phyloP scores from a whole-genome alignment of 2,329 filamentous ascomycete genomes.

The Coniochaeta hoffmannii region DNA sequence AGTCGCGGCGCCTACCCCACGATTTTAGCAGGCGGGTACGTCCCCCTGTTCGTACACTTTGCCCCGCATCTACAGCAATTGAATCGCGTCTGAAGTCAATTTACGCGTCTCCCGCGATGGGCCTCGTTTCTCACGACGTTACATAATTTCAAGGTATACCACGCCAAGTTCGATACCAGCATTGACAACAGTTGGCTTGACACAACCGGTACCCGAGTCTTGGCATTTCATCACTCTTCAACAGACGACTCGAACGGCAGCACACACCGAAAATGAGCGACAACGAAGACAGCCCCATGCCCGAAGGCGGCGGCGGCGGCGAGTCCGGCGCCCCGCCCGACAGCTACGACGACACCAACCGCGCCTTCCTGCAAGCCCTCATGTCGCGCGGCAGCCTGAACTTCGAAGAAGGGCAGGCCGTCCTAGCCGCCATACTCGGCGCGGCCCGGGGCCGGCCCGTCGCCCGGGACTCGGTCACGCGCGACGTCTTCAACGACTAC shows the following conservation, averaged over 20 bases:
- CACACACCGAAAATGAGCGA: conserved; percentile 1
- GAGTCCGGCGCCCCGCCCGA: conserved; percentile 12
- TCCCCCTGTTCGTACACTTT: background rate
- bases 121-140: background rate
- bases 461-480: conserved; percentile 55
- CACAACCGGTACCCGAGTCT: no score
- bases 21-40: no score
- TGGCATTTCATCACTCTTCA: no score
- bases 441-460: conserved; percentile 32
- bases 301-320: conserved; percentile 22
- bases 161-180: background rate
- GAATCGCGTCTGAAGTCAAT: background rate
- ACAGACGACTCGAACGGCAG: background rate
- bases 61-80: background rate
- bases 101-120: background rate
- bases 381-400: conserved; percentile 73
- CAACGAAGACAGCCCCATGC: background rate
- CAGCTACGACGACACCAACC: conserved; percentile 56
- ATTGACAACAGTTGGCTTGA: background rate
- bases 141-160: no score
- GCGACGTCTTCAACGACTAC: conserved; percentile 60
- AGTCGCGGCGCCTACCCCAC: no score
- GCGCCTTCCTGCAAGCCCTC: conserved; percentile 86
- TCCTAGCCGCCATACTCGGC: conserved; percentile 71
- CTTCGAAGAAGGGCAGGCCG: conserved; percentile 60